Base-by-base conservation (phyloP, 2,329 filamentous ascomycete genomes). In the Fusarium miscanthi region DNA sequence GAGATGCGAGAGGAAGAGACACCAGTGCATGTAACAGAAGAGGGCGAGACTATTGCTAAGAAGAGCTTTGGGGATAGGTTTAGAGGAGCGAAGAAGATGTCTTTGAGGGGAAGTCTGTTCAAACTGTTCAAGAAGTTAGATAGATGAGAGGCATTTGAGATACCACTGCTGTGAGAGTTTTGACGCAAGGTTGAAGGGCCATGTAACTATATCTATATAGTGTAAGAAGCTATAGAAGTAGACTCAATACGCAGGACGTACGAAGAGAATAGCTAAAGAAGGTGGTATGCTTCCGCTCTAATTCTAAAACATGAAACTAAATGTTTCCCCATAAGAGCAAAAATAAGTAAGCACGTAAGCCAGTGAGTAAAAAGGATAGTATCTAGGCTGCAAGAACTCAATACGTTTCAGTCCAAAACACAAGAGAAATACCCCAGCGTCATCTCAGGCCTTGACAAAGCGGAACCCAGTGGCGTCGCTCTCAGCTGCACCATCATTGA, bases 1-100 rank as follows among this genome's bases (percentile, higher is more conserved):
- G 12, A 8, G 7, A 3, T 16, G 4, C 8, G 4, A 2, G 19
- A 14, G 3, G 7, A 30, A 1, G 17, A 42, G 0, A 1, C 2
- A 8, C 40, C 14, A 30, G n/a, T 7, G 14, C 33, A 6, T 0
- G 16, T 3, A 0, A 7, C 2, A 1, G 21, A 8, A 3, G 19
- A 60, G 0, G 5, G 14, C 4, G 16, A 27, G 5, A 4, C 2
- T 6, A 8, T 2, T 6, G 6, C 8, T 0, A 63, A 51, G 11
- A 63, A 23, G 16, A n/a, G 7, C 4, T 16, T 64, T 16, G n/a
- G 35, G 4, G n/a, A 17, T 2, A 25, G 40, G 2, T 5, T 58
- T 35, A 69, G 37, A 21, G n/a, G 27, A 12, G 31, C 17, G 11
- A 30, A 40, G 27, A 27, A 33, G 13, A 6, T 14, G 7, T 41